Evolutionary conservation across 2,329 filamentous ascomycete genomes (phyloP).

Genomic region (Fusarium armeniacum): DNA sequence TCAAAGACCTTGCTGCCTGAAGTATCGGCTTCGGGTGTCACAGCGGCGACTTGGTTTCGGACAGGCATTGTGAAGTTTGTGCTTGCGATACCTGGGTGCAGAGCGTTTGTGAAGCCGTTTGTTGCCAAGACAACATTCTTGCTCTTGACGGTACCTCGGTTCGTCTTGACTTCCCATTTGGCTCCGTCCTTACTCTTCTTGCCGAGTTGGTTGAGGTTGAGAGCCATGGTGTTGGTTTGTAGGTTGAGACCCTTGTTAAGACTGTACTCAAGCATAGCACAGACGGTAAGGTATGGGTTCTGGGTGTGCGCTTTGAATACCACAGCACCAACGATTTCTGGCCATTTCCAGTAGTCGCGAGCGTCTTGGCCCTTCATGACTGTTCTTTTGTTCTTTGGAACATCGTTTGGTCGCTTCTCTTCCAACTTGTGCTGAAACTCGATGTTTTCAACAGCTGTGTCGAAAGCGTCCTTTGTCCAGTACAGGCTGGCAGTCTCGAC

Average conservation of each 20-base stretch:
- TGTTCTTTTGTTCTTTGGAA: conserved; percentile 30
- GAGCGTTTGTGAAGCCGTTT: conserved; percentile 29
- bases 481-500: conserved; percentile 30
- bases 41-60: conserved; percentile 23
- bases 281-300: conserved; percentile 30
- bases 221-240: conserved; percentile 34
- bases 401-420: conserved; percentile 23
- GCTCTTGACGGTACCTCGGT: conserved; percentile 23
- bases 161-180: conserved; percentile 30
- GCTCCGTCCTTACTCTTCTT: conserved; percentile 16
- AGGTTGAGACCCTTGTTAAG: conserved; percentile 24
- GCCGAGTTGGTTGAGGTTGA: conserved; percentile 19
- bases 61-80: conserved; percentile 36
- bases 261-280: conserved; percentile 26
- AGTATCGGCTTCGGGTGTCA: conserved; percentile 11
- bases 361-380: conserved; percentile 21
- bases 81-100: conserved; percentile 23
- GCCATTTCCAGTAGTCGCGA: conserved; percentile 31
- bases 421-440: conserved; percentile 25
- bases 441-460: conserved; percentile 20
- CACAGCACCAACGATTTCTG: conserved; percentile 21
- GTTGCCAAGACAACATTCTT: conserved; percentile 33
- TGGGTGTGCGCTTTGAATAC: conserved; percentile 35
- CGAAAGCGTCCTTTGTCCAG: conserved; percentile 34
- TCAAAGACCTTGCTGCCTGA: conserved; percentile 5